A percentile compares a stretch with the other conserved stretches of the same genome.
Evolutionary conservation across 768 basidiomycete species (phyloP).

Genomic region (Kwoniella dendrophila): DNA sequence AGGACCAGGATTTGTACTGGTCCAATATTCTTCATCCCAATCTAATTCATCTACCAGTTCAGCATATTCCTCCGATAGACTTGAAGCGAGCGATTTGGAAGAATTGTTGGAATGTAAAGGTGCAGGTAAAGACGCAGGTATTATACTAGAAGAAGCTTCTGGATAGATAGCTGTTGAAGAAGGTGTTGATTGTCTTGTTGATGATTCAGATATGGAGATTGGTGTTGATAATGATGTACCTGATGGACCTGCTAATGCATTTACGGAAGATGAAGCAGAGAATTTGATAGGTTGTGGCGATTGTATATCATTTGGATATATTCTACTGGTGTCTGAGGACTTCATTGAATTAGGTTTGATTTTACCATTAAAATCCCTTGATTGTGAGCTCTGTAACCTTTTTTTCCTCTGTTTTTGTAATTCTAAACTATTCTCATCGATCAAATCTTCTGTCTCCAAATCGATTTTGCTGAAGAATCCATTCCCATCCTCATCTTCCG

Average conservation of each 20-base stretch:
- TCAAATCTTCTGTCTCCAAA: slow-evolving; percentile 4
- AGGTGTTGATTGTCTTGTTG: slow-evolving; percentile 16
- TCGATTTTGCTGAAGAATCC: slow-evolving; percentile 1
- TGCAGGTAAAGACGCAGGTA: slow-evolving; percentile 26
- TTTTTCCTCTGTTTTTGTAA: slow-evolving; percentile 8
- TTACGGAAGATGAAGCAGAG: not conserved
- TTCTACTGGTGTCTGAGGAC: not conserved
- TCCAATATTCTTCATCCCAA: slow-evolving; percentile 40
- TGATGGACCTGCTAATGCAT: not conserved
- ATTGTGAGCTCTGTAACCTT: slow-evolving; percentile 3
- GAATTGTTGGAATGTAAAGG: slow-evolving; percentile 34
- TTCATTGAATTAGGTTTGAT: not conserved
- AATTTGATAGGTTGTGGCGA: slow-evolving; percentile 14
- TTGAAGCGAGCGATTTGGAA: not conserved
- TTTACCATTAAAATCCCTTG: slow-evolving; percentile 6
- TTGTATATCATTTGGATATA: slow-evolving; percentile 5
- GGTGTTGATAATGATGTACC: too few relatives aligned
- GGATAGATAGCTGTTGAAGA: slow-evolving; percentile 23
- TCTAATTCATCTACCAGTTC: slow-evolving; percentile 31
- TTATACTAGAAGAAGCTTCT: slow-evolving; percentile 13
- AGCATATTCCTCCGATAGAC: slow-evolving; percentile 1
- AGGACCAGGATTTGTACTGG: not conserved
- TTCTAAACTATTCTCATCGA: not conserved
- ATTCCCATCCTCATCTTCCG: not conserved
- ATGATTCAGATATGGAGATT: not conserved